These are phyloP conservation scores for Suillus paluster DNA, from an alignment of 768 basidiomycete species.

Conservation along the genomic window DNA sequence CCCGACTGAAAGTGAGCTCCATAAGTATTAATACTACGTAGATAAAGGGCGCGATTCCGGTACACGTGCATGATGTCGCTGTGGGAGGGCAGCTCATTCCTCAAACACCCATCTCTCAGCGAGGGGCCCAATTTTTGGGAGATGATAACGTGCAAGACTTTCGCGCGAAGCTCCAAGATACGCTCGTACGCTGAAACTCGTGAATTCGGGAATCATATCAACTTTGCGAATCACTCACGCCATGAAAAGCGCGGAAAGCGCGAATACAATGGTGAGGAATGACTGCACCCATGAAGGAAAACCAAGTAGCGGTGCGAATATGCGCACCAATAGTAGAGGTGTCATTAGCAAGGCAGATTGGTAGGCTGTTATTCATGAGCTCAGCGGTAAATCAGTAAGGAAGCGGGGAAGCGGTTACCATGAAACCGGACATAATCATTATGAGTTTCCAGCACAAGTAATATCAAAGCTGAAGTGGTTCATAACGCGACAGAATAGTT, in stretches of 20 bases:
- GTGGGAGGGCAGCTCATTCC: conserved; percentile 44
- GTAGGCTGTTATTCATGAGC: conserved; percentile 56
- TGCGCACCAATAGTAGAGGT: conserved; percentile 59
- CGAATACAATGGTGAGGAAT: conserved; percentile 50
- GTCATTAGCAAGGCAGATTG: conserved; percentile 76
- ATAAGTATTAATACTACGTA: conserved; percentile 1
- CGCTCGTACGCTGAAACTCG: conserved; percentile 47
- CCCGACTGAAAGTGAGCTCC: not conserved
- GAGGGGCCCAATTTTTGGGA: conserved; percentile 65
- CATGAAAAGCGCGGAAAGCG: conserved; percentile 52
- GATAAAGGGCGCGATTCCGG: not conserved
- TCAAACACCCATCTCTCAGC: conserved; percentile 74
- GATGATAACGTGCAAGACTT: conserved; percentile 57
- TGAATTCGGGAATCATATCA: conserved; percentile 1
- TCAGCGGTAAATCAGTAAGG: conserved; percentile 10
- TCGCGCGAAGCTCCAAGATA: conserved; percentile 57
- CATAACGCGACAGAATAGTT: conserved; percentile 6
- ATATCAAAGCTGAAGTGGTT: conserved; percentile 51
- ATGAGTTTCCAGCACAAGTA: conserved; percentile 76
- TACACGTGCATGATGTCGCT: not conserved
- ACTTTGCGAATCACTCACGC: conserved; percentile 46
- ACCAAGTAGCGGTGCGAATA: conserved; percentile 57
- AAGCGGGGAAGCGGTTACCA: conserved; percentile 48
- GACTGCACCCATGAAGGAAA: conserved; percentile 57
- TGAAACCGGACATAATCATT: conserved; percentile 82